Base-by-base conservation (phyloP, 2,329 filamentous ascomycete genomes). In the Teratosphaeriaceae sp. region DNA sequence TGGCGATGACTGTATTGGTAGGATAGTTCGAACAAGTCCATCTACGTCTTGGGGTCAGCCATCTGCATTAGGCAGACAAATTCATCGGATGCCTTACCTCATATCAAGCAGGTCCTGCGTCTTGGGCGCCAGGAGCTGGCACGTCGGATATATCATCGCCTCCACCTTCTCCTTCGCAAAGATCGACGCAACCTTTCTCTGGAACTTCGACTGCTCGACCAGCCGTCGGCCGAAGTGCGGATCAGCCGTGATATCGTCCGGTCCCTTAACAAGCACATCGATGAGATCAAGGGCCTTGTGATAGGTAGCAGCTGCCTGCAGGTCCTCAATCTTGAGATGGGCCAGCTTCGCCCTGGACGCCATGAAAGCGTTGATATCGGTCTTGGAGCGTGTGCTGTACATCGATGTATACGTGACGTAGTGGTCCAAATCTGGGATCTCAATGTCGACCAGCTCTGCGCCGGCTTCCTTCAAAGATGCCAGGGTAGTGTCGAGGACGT, bases 1-100 rank as follows among this genome's bases (percentile, higher is more conserved):
- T 62, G 0, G 58, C 64, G 36, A 67, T 57, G 1, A 58, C 50
- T 2, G 65, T 66, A 40, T 66, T 65, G 3, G 57, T 62, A 6
- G 58, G 58, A 38, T 63, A 65, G 31, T 57, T 48, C 5, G 50
- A 43, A 9, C 44, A 40, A 11, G 48, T 48, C 37, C 59, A 64
- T 22, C 60, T 52, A 19, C 45, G 42, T 30, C n/a, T 16, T n/a
- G n/a, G n/a, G n/a, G n/a, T n/a, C n/a, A n/a, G 22, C 40, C 19
- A 43, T 18, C 18, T 22, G n/a, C 9, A 9, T 8, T 38, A 38
- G 19, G 24, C 24, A n/a, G 3, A 18, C 26, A 40, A 8, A 16
- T 13, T 11, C 11, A 7, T 18, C 5, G 29, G n/a, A 24, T 7
- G 7, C 44, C 43, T 40, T 31, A 52, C 48, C 44, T 38, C 38